Conservation (phyloP, 331 rosid species). For the Rosa hybrid region DNA sequence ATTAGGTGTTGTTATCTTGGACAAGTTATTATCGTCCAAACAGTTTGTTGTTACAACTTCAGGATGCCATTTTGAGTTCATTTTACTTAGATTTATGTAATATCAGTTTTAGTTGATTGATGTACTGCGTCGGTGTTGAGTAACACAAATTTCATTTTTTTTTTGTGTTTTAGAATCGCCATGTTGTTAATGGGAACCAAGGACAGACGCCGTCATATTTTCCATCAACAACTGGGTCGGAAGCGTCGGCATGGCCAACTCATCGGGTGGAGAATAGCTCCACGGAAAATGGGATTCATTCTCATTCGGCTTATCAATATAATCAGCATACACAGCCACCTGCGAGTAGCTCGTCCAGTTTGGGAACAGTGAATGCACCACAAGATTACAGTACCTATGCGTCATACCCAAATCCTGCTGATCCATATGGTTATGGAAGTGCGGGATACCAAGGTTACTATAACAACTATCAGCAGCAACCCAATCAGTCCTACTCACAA, state of each 20-base stretch:
- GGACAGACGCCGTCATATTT: slow-evolving; percentile 47
- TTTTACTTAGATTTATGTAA: background rate
- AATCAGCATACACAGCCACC: slow-evolving; percentile 67
- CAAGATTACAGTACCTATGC: slow-evolving; percentile 88
- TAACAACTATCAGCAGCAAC: slow-evolving; percentile 88
- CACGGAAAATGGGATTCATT: slow-evolving; percentile 59
- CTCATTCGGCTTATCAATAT: slow-evolving; percentile 71
- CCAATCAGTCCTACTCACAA: slow-evolving; percentile 86
- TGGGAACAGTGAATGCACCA: slow-evolving; percentile 81
- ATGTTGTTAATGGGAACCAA: slow-evolving; percentile 54
- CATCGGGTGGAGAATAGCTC: slow-evolving; percentile 51
- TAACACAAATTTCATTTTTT: background rate
- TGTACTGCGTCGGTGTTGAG: background rate
- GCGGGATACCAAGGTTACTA: slow-evolving; percentile 78
- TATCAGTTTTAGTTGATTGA: background rate
- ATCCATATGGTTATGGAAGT: slow-evolving; percentile 90
- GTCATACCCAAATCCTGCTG: slow-evolving; percentile 76
- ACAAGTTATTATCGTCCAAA: background rate
- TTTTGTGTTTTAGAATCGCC: slow-evolving; percentile 50
- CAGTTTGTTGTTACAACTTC: too few species aligned
- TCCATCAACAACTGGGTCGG: slow-evolving; percentile 57
- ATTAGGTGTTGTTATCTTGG: background rate
- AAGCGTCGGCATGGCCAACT: slow-evolving; percentile 63
- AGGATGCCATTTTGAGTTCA: background rate
- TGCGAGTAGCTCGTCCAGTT: slow-evolving; percentile 77